A percentile compares a stretch with the other conserved stretches of the same genome.
Conservation (phyloP, 371 early-diverging fungal species). For the Circinella minor region DNA sequence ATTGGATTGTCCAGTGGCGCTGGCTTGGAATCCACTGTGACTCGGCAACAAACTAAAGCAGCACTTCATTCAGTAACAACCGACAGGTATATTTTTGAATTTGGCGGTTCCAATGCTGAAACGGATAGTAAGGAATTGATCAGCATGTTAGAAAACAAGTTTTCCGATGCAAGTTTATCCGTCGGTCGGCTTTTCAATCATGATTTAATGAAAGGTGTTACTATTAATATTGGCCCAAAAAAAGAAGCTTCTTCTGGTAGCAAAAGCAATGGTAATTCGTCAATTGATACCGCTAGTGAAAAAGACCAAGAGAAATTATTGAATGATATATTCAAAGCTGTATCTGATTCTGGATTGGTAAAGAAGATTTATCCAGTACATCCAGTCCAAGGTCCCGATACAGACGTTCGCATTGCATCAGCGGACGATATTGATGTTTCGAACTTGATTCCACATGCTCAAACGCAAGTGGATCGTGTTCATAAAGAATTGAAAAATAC, state of each 20-base stretch:
- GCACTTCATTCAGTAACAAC: neutral
- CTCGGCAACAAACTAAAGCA: neutral
- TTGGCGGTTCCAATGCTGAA: conserved; percentile 14
- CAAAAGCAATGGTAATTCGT: neutral
- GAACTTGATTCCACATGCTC: conserved; percentile 34
- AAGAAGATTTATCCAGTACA: conserved; percentile 35
- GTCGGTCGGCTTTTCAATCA: conserved; percentile 35
- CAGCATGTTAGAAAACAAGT: conserved; percentile 27
- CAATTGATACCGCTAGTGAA: neutral
- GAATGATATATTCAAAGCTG: conserved; percentile 19
- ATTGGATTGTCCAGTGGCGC: neutral
- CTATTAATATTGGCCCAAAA: conserved; percentile 29
- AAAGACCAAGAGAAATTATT: conserved; percentile 17
- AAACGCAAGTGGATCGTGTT: conserved; percentile 51
- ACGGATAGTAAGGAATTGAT: conserved; percentile 19
- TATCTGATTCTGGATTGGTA: conserved; percentile 32
- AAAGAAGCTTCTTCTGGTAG: neutral
- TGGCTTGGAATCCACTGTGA: too few relatives aligned
- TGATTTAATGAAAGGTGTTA: conserved; percentile 37
- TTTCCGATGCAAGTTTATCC: conserved; percentile 28
- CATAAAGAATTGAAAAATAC: conserved; percentile 48
- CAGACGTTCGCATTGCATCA: neutral
- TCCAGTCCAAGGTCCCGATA: conserved; percentile 32
- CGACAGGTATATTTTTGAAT: conserved; percentile 38
- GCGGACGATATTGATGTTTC: neutral